These are phyloP conservation scores for Thinopyrum elongatum DNA, from an alignment of 176 grass and related monocot species.

Conservation along the genomic window DNA sequence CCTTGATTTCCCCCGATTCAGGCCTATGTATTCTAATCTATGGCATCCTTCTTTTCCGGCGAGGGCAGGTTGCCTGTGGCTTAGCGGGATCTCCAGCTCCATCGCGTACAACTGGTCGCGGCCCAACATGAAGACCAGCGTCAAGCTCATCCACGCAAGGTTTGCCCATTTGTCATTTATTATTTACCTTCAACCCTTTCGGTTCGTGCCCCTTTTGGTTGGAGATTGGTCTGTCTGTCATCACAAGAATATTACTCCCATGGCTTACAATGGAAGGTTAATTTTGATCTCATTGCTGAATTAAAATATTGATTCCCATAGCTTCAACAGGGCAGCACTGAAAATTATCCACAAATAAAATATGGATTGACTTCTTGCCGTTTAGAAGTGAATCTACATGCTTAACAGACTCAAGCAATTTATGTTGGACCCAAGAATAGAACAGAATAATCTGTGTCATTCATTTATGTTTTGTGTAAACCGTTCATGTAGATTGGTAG, in stretches of 20 bases:
- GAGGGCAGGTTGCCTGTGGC: conserved; percentile 78
- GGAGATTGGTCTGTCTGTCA: neutral
- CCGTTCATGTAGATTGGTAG: neutral
- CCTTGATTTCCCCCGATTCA: neutral
- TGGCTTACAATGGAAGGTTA: neutral
- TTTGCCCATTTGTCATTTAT: conserved; percentile 33
- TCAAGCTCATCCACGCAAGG: conserved; percentile 99
- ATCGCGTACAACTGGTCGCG: conserved; percentile 98
- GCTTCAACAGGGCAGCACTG: too few relatives aligned
- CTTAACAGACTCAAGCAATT: neutral
- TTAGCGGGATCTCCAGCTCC: conserved; percentile 76
- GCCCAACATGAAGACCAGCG: conserved; percentile 93
- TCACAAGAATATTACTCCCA: neutral
- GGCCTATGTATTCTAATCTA: conserved; percentile 23
- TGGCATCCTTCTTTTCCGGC: neutral
- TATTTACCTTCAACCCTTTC: neutral
- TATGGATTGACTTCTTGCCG: neutral
- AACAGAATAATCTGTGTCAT: too few relatives aligned
- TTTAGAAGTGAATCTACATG: neutral
- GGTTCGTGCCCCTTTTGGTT: neutral
- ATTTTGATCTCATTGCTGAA: too few relatives aligned
- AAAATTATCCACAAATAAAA: neutral
- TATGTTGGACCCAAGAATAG: neutral
- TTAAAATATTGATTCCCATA: too few relatives aligned
- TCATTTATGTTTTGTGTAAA: neutral